Evolutionary conservation across 2,329 filamentous ascomycete genomes (phyloP).

Genomic region (Passalora sequoiae): DNA sequence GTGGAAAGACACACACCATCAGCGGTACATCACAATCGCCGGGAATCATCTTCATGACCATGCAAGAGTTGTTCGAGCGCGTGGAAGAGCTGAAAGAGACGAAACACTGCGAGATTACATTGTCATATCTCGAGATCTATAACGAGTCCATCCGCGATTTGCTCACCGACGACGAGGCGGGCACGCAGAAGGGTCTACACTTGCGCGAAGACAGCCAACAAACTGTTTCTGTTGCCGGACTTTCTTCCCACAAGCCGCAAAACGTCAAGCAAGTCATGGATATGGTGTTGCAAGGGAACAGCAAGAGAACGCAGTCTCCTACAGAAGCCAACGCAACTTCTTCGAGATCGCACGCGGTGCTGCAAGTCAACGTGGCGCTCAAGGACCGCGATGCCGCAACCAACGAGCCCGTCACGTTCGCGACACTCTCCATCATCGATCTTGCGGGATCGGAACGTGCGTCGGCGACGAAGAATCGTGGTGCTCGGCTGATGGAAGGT

Average conservation of each 20-base stretch:
- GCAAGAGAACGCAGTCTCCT: conserved; percentile 89
- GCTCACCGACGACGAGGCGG: conserved; percentile 51
- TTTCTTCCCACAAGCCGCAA: conserved; percentile 85
- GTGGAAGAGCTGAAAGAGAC: conserved; percentile 81
- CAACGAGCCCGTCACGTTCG: conserved; percentile 88
- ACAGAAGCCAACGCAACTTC: conserved; percentile 97
- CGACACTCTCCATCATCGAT: conserved; percentile 96
- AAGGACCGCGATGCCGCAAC: conserved; percentile 90
- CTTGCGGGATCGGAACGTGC: conserved; percentile 92
- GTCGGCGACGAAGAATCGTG: conserved; percentile 92
- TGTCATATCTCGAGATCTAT: conserved; percentile 97
- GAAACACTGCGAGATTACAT: conserved; percentile 81
- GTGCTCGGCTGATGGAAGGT: conserved; percentile 83
- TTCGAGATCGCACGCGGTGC: conserved; percentile 90
- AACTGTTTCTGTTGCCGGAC: conserved; percentile 80
- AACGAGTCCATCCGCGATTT: conserved; percentile 98
- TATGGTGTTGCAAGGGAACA: conserved; percentile 94
- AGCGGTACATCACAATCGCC: conserved; percentile 82
- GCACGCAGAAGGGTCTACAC: conserved; percentile 71
- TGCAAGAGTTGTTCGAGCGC: conserved; percentile 97
- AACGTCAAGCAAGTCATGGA: conserved; percentile 98
- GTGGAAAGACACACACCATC: conserved; percentile 98
- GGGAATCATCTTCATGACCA: conserved; percentile 96
- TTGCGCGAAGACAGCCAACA: conserved; percentile 92
- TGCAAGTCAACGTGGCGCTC: conserved; percentile 93